Conservation (phyloP, 2,329 filamentous ascomycete species). For the Arthrinium puccinioides region DNA sequence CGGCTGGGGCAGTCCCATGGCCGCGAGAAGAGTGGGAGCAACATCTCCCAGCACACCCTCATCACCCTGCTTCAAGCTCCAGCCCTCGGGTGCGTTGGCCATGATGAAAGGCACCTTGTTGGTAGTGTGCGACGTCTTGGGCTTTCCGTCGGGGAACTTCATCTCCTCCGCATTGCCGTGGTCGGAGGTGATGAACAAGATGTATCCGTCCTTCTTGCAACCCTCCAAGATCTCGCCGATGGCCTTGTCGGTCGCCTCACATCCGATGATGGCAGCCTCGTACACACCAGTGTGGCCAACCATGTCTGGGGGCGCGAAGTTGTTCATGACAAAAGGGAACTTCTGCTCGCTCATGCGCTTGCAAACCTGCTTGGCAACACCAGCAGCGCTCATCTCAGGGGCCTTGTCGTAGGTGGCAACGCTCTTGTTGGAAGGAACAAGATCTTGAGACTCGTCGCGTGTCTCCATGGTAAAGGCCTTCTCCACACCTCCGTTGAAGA, state of each 20-base stretch:
- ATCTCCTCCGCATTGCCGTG: slow-evolving; percentile 99
- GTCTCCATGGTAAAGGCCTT: slow-evolving; percentile 90
- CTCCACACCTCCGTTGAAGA: slow-evolving; percentile 98
- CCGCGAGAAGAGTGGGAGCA: slow-evolving; percentile 83
- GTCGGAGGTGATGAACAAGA: slow-evolving; percentile 92
- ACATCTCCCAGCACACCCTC: slow-evolving; percentile 94
- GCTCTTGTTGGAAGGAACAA: slow-evolving; percentile 79
- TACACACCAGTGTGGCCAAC: slow-evolving; percentile 98
- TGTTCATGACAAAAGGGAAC: slow-evolving; percentile 99
- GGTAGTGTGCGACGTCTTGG: slow-evolving; percentile 95
- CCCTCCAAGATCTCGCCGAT: slow-evolving; percentile 89
- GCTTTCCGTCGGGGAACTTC: slow-evolving; percentile 91
- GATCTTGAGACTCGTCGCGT: slow-evolving; percentile 71
- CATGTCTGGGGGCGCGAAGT: slow-evolving; percentile 99
- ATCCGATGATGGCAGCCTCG: slow-evolving; percentile 82
- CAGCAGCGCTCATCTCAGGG: slow-evolving; percentile 91
- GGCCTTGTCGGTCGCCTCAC: slow-evolving; percentile 81
- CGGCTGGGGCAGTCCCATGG: slow-evolving; percentile 86
- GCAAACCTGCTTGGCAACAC: slow-evolving; percentile 79
- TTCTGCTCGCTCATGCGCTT: slow-evolving; percentile 80
- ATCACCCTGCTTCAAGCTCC: slow-evolving; percentile 69
- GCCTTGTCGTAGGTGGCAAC: slow-evolving; percentile 93
- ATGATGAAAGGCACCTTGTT: slow-evolving; percentile 98
- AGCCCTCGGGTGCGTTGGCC: slow-evolving; percentile 89
- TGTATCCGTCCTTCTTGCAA: slow-evolving; percentile 88